These are phyloP conservation scores for Chalara sp. DNA, from an alignment of 2,329 filamentous ascomycete species.

Conservation along the genomic window DNA sequence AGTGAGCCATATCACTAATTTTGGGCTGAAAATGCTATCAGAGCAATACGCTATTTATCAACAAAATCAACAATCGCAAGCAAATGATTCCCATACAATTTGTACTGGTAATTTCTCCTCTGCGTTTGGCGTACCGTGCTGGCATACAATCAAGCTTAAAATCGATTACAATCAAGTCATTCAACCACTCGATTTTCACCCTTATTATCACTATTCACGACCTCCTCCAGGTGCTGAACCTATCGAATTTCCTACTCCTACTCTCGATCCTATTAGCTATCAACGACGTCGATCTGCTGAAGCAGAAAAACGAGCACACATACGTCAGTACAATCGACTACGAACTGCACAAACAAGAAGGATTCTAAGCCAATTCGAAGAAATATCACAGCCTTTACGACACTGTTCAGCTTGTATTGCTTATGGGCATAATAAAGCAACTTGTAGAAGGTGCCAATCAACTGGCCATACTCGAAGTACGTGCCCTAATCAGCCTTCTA, in stretches of 20 bases:
- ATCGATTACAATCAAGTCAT: not conserved
- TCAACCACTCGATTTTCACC: not conserved
- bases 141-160: not conserved
- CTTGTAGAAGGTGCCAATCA: too few species aligned
- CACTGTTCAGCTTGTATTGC: too few species aligned
- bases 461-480: too few species aligned
- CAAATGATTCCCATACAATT: not conserved
- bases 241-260: not conserved
- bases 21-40: not conserved
- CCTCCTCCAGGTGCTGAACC: not conserved
- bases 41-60: not conserved
- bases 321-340: too few species aligned
- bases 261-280: not conserved
- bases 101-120: not conserved
- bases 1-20: not conserved
- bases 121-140: not conserved
- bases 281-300: too few species aligned
- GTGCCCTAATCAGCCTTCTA: too few species aligned
- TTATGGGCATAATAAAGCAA: too few species aligned
- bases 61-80: not conserved
- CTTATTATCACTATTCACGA: not conserved
- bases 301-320: too few species aligned
- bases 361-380: too few species aligned
- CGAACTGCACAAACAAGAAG: too few species aligned
- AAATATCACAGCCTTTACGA: too few species aligned